Percentiles rank a stretch among this genome's conserved stretches.
phyloP scores from a whole-genome alignment of 2,329 filamentous ascomycete species.

The Botrytis hyacinthi region DNA sequence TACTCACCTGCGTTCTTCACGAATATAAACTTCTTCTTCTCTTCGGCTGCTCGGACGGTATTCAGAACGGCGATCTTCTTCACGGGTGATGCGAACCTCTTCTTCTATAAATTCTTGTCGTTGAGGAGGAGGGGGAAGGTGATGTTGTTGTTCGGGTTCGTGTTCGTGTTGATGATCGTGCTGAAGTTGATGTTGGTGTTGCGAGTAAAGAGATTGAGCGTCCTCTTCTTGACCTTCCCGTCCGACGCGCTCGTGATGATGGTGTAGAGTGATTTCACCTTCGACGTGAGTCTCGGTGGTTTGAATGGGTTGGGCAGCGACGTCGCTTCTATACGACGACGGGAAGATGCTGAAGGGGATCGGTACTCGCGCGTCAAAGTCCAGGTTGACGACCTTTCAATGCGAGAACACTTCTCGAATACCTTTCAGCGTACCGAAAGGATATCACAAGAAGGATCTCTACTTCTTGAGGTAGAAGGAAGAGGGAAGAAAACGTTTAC shows the following conservation, averaged over 20 bases:
- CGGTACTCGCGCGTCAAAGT: constrained; percentile 99
- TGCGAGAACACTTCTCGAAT: constrained; percentile 69
- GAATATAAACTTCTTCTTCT: constrained; percentile 51
- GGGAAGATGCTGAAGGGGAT: constrained; percentile 99
- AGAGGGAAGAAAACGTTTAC: constrained; percentile 41
- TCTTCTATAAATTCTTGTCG: constrained; percentile 63
- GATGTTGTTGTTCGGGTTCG: neutral
- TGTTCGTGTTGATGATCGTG: neutral
- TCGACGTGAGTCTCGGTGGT: constrained; percentile 73
- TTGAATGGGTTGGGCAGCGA: constrained; percentile 52
- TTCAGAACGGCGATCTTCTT: constrained; percentile 64
- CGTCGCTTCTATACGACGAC: constrained; percentile 82
- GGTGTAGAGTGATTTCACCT: constrained; percentile 74
- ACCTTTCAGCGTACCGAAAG: constrained; percentile 61
- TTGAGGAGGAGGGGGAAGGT: constrained; percentile 36
- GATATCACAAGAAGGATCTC: constrained; percentile 67
- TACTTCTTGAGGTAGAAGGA: constrained; percentile 56
- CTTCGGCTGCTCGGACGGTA: constrained; percentile 63
- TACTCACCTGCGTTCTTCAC: constrained; percentile 55
- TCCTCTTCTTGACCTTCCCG: constrained; percentile 87
- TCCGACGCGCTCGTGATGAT: constrained; percentile 76
- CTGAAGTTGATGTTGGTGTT: neutral
- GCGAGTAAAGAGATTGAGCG: constrained; percentile 59
- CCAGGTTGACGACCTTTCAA: constrained; percentile 89
- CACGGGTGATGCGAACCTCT: constrained; percentile 76